These are phyloP conservation scores for Vitis riparia DNA, from an alignment of 164 flowering plant genomes.

Conservation along the genomic window DNA sequence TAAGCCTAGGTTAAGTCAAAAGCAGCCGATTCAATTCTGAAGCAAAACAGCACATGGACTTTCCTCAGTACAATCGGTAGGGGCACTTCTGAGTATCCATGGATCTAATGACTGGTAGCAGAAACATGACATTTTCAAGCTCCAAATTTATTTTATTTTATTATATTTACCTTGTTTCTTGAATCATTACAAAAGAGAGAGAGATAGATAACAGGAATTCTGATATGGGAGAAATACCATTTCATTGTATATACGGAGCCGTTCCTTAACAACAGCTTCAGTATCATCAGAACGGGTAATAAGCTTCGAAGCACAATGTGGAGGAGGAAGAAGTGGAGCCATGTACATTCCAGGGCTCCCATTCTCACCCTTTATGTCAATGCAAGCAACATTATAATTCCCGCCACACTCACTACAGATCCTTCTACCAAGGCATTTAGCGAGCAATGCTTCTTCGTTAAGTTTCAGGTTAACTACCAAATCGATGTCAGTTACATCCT, in stretches of 20 bases:
- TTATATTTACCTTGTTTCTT: no score
- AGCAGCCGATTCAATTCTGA: no score
- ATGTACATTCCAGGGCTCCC: conserved; percentile 76
- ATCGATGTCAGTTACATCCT: conserved; percentile 79
- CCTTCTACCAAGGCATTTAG: conserved; percentile 95
- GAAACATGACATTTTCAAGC: no score
- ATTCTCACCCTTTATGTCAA: conserved; percentile 72
- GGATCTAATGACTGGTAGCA: no score
- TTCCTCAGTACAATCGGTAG: no score
- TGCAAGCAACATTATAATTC: conserved; percentile 74
- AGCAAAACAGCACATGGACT: no score
- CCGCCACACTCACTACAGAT: conserved; percentile 85
- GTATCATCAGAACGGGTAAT: conserved; percentile 89
- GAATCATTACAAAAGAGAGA: no score
- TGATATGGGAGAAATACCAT: conserved; percentile 47
- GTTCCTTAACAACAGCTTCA: conserved; percentile 73
- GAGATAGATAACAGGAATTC: no score
- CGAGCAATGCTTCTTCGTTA: conserved; percentile 75
- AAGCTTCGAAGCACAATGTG: conserved; percentile 80
- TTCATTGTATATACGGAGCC: conserved; percentile 76
- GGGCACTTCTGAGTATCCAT: no score
- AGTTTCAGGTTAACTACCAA: conserved; percentile 87
- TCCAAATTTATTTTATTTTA: no score
- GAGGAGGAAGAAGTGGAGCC: conserved; percentile 93
- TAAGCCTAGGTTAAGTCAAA: no score